Base-by-base conservation (phyloP, 176 grass and related monocot genomes). In the Urochloa ruziziensis region DNA sequence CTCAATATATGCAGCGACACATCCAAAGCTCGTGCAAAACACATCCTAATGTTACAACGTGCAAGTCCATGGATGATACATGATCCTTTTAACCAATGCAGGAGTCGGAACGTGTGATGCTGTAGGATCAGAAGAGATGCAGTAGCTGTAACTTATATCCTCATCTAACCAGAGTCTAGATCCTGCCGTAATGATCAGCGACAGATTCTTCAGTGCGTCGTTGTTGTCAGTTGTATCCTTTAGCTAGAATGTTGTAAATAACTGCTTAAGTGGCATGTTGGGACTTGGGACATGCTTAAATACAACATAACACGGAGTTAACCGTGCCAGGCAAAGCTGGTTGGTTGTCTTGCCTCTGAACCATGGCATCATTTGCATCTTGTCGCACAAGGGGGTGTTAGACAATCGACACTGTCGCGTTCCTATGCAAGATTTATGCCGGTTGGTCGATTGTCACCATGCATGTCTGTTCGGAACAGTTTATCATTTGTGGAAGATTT, bases 1-100 rank as follows among this genome's bases (percentile, higher is more conserved):
- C 2, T 99, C 96, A 24, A 93, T 99, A 35, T 99, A 99, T 70
- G 96, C 96, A 64, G 96, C 96, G 37, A 99, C 91, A n/a, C 96
- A 99, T 90, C 96, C 96, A 18, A 99, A 99, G 87, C 59, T 98
- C 46, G 84, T 77, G 18, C 93, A 92, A 64, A 91, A 94, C 57
- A 80, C 87, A 70, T 43, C 90, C 15, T 91, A 87, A 77, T 47
- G 32, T 62, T 53, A 35, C 27, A 60, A 30, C 15, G 52, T 25
- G 3, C 23, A 39, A 36, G 15, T 65, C 14, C 82, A 32, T 54
- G 12, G 32, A 64, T 61, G 76, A 17, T 30, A 7, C 19, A 34
- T 54, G 64, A 67, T 52, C 40, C 75, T 69, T 70, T 3, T 36
- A 35, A 57, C 27, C 43, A 10, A 54, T 70, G 47, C 24, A 78